These are phyloP conservation scores for Macrophomina pseudophaseolina DNA, from an alignment of 2,329 filamentous ascomycete species.

Conservation along the genomic window DNA sequence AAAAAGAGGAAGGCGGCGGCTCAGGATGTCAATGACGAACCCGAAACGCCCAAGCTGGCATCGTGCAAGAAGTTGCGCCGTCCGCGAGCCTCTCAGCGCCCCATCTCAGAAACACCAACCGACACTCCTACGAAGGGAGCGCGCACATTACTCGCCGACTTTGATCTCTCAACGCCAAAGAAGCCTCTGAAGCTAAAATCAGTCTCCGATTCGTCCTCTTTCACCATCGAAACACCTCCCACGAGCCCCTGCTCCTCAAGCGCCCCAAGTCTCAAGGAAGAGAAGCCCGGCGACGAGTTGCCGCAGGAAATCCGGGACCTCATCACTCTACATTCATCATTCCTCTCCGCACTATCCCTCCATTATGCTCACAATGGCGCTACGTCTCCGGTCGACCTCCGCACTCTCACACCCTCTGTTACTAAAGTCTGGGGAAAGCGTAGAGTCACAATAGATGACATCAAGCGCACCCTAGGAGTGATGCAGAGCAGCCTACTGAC, in stretches of 20 bases:
- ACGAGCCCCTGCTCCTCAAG: constrained; percentile 28
- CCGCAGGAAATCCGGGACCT: constrained; percentile 51
- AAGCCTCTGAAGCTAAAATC: constrained; percentile 33
- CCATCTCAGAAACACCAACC: constrained; percentile 34
- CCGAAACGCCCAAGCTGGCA: not conserved
- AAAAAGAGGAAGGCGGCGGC: constrained; percentile 24
- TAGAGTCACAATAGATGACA: constrained; percentile 51
- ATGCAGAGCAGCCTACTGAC: constrained; percentile 30
- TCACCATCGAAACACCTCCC: constrained; percentile 40
- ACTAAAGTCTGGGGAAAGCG: constrained; percentile 54
- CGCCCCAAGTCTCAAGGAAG: constrained; percentile 27
- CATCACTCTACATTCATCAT: constrained; percentile 52
- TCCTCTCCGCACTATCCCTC: constrained; percentile 55
- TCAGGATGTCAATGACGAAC: constrained; percentile 9
- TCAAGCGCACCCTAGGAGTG: constrained; percentile 53
- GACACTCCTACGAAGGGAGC: constrained; percentile 42
- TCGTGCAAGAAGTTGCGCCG: constrained; percentile 25
- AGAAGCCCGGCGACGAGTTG: constrained; percentile 33
- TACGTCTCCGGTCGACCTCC: constrained; percentile 50
- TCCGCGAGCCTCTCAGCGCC: not conserved
- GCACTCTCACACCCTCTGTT: constrained; percentile 46
- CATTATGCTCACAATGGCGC: constrained; percentile 57
- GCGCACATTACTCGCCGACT: constrained; percentile 39
- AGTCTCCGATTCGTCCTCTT: constrained; percentile 25
- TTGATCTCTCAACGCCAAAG: constrained; percentile 28